phyloP scores from a whole-genome alignment of 441 rosid genomes.

The Bocquillonia castaneifolia region DNA sequence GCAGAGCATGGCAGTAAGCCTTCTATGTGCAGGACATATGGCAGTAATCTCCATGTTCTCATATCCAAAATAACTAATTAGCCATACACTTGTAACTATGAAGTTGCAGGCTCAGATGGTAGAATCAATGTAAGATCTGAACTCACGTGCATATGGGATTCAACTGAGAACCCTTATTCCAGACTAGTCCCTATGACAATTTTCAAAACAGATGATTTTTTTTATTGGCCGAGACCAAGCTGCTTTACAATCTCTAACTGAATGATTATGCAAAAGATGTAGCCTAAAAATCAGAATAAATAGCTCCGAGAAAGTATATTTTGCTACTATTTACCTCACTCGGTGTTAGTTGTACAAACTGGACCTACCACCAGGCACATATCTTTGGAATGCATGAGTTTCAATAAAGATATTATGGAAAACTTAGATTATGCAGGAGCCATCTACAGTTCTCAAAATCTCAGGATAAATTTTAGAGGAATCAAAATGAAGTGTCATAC shows the following conservation, averaged over 20 bases:
- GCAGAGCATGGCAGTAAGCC: background rate
- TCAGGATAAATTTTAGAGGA: background rate
- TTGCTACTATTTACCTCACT: too few species aligned
- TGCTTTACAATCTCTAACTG: background rate
- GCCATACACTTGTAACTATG: background rate
- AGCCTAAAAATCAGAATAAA: too few species aligned
- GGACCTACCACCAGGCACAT: background rate
- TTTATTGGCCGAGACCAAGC: background rate
- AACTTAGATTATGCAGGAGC: background rate
- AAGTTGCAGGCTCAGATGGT: background rate
- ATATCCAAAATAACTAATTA: background rate
- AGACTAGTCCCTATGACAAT: background rate
- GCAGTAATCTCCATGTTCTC: background rate
- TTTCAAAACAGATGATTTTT: background rate
- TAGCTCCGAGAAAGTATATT: background rate
- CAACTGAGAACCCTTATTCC: background rate
- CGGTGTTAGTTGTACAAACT: background rate
- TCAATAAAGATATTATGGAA: background rate
- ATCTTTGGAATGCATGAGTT: background rate
- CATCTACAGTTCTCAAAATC: background rate
- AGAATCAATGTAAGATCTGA: background rate
- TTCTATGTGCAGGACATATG: background rate
- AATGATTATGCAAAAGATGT: constrained; percentile 2
- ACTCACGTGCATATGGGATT: background rate
- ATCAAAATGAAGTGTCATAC: constrained; percentile 33